A percentile compares a stretch with the other conserved stretches of the same genome.
phyloP scores from a whole-genome alignment of 2,329 filamentous ascomycete genomes.

The Trichoderma sp. region DNA sequence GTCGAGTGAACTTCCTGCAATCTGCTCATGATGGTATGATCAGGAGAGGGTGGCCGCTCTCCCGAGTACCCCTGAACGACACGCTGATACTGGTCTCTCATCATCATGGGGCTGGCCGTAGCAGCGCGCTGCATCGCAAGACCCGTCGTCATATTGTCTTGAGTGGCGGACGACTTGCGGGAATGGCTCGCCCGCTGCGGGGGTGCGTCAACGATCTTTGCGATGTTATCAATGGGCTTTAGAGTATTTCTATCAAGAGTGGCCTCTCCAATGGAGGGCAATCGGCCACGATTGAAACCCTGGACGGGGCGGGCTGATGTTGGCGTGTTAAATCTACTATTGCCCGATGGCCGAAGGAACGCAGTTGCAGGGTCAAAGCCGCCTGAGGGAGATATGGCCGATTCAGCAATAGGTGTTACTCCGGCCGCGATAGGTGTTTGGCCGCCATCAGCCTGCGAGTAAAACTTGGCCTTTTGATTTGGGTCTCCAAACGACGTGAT shows the following conservation, averaged over 20 bases:
- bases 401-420: slow-evolving; percentile 85
- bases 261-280: slow-evolving; percentile 73
- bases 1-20: slow-evolving; percentile 57
- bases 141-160: slow-evolving; percentile 41
- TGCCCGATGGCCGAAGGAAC: slow-evolving; percentile 64
- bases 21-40: slow-evolving; percentile 59
- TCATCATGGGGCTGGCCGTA: slow-evolving; percentile 66
- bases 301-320: slow-evolving; percentile 60
- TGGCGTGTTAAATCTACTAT: slow-evolving; percentile 67
- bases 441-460: slow-evolving; percentile 54
- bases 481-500: slow-evolving; percentile 82
- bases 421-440: slow-evolving; percentile 76
- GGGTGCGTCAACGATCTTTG: slow-evolving; percentile 30
- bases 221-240: slow-evolving; percentile 27
- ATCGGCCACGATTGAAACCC: slow-evolving; percentile 60
- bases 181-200: slow-evolving; percentile 33
- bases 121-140: slow-evolving; percentile 60
- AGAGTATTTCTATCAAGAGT: slow-evolving; percentile 34
- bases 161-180: slow-evolving; percentile 39
- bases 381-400: slow-evolving; percentile 62
- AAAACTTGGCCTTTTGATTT: slow-evolving; percentile 62
- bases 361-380: slow-evolving; percentile 62
- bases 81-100: slow-evolving; percentile 46
- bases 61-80: slow-evolving; percentile 33
- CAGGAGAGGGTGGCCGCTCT: slow-evolving; percentile 59